phyloP scores from a whole-genome alignment of 2,329 filamentous ascomycete genomes.

The Ophiostoma angusticollis region DNA sequence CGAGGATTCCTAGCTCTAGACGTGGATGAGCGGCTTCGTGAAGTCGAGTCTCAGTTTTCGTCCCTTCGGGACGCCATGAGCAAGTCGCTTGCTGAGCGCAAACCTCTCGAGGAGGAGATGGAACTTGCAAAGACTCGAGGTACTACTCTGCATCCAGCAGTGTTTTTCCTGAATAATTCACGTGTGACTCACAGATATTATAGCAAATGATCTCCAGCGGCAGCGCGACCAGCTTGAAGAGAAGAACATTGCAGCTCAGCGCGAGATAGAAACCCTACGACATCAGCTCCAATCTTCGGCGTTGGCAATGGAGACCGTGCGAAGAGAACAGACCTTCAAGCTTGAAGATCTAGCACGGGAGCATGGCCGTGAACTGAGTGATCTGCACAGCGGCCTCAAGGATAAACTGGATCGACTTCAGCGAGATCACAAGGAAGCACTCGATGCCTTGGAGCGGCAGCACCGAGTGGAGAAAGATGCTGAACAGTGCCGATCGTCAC shows the following conservation, averaged over 20 bases:
- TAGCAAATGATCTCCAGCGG: slow-evolving; percentile 37
- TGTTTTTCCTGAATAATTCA: too few relatives aligned
- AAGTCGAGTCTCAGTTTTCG: slow-evolving; percentile 63
- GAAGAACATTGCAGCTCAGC: slow-evolving; percentile 39
- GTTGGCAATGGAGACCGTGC: slow-evolving; percentile 29
- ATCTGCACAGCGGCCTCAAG: slow-evolving; percentile 35
- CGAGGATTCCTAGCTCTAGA: slow-evolving; percentile 59
- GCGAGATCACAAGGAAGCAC: slow-evolving; percentile 52
- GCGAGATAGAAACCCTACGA: slow-evolving; percentile 44
- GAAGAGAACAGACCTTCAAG: slow-evolving; percentile 33
- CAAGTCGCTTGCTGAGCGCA: slow-evolving; percentile 53
- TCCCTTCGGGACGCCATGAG: slow-evolving; percentile 61
- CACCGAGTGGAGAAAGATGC: slow-evolving; percentile 54
- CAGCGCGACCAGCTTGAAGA: slow-evolving; percentile 33
- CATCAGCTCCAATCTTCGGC: slow-evolving; percentile 34
- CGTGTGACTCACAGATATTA: slow-evolving; percentile 5
- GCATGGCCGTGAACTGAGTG: slow-evolving; percentile 43
- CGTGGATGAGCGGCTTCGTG: slow-evolving; percentile 60
- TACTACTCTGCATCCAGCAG: slow-evolving; percentile 25
- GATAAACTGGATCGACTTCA: slow-evolving; percentile 45
- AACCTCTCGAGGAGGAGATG: slow-evolving; percentile 59
- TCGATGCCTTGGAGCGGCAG: slow-evolving; percentile 50
- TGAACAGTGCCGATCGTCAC: slow-evolving; percentile 42
- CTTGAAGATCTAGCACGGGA: slow-evolving; percentile 41
- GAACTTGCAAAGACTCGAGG: slow-evolving; percentile 62